Evolutionary conservation across 495 filamentous ascomycete genomes (phyloP).

Genomic region (Corynascus novoguineensis): DNA sequence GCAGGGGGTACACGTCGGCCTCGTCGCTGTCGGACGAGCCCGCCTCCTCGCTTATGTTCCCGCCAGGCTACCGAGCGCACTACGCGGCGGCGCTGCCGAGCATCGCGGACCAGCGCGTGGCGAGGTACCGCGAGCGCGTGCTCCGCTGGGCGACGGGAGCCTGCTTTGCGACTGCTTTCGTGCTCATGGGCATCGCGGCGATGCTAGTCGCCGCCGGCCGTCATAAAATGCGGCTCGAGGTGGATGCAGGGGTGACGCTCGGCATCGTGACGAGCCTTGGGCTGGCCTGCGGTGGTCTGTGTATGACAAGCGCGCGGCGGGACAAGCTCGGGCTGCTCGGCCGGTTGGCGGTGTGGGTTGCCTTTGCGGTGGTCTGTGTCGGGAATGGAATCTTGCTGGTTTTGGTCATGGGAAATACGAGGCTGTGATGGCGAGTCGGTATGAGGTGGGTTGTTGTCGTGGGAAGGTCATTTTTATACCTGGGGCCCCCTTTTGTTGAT

Average conservation of each 20-base stretch:
- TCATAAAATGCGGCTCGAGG: constrained; percentile 48
- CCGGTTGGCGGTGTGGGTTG: constrained; percentile 37
- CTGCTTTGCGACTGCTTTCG: constrained; percentile 41
- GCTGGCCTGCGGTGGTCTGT: constrained; percentile 50
- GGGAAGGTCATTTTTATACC: background rate
- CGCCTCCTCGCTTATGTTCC: constrained; percentile 26
- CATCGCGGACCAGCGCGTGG: constrained; percentile 36
- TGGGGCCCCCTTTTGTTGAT: background rate
- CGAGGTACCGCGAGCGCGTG: constrained; percentile 40
- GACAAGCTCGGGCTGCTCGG: constrained; percentile 31
- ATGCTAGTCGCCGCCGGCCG: constrained; percentile 47
- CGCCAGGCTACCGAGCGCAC: constrained; percentile 36
- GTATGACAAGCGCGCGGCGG: constrained; percentile 28
- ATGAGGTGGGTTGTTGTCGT: background rate
- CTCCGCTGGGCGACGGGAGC: constrained; percentile 41
- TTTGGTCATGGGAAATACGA: constrained; percentile 38
- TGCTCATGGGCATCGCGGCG: constrained; percentile 51
- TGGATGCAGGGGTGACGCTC: constrained; percentile 55
- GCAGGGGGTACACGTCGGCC: constrained; percentile 27
- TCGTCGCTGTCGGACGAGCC: constrained; percentile 28
- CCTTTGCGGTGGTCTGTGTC: constrained; percentile 45
- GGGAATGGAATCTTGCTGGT: constrained; percentile 49
- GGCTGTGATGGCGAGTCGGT: constrained; percentile 20
- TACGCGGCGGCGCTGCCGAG: constrained; percentile 43
- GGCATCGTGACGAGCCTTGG: constrained; percentile 52